Base-by-base conservation (phyloP, 768 basidiomycete species). In the Lactifluus pinguis region DNA sequence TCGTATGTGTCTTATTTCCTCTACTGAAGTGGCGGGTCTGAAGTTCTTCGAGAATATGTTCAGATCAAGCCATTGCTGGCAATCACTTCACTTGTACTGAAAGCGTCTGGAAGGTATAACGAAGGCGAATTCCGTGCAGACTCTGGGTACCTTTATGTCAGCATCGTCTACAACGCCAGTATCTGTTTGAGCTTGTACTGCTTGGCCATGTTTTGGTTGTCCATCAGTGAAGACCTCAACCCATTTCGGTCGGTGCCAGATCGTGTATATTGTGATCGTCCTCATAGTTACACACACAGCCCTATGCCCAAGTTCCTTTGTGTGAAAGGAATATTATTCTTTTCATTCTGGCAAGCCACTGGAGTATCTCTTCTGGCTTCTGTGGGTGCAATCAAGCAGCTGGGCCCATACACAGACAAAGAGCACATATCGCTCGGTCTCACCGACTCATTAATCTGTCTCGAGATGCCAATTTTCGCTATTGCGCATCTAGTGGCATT, bases 401-500 rank as follows among this genome's bases (percentile, higher is more conserved):
- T 97, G 49, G 94, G 94, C 3, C 88, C 90, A 13, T 95, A 95
- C 74, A 89, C 85, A 8, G 89, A 94, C 71, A 76, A 77, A 32
- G 91, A 92, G 69, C 87, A 94, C 71, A 92, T 98, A 69, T 93
- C 93, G 1, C 79, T 95, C 25, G 90, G 90, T 6, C 80, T 95
- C 63, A 91, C 87, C 15, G 95, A 99, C 72, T 84, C 87, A 8
- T 79, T 98, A 60, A 92, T 98, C 68, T 97, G 94, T 74, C 75
- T 94, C 63, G 95, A 99, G 74, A 98, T 99, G 95, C 95, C 97
- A 0, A 74, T 98, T 61, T 98, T 98, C 69, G 95, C 97, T 2
- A 77, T 97, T 55, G 89, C 93, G 6, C 97, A 99, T 75, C 84
- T 89, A 76, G 98, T 87, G 68, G 97, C 97, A 32, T 99, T 99